A percentile compares a stretch with the other conserved stretches of the same genome.
Evolutionary conservation across 208 protist species (phyloP).

Genomic region (Lotmaria passim): DNA sequence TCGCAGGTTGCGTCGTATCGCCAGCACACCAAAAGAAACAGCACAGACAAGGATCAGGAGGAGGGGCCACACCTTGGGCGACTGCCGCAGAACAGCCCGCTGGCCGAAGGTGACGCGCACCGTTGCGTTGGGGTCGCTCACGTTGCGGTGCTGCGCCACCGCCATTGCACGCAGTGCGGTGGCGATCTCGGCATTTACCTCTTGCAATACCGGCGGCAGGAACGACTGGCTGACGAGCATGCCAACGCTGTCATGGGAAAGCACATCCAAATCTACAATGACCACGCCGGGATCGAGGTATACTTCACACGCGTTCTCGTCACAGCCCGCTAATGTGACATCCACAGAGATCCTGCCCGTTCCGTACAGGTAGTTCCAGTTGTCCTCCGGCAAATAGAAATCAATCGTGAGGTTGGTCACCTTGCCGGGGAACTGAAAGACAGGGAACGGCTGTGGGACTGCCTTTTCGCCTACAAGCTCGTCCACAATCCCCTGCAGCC

Average conservation of each 20-base stretch:
- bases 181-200: constrained; percentile 17
- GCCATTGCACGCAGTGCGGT: neutral
- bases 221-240: neutral
- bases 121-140: neutral
- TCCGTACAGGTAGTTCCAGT: neutral
- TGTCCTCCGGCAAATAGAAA: neutral
- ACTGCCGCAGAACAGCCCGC: neutral
- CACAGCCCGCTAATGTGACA: constrained; percentile 8
- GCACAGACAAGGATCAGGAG: constrained; percentile 1
- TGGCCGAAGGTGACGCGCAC: constrained; percentile 20
- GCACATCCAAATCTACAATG: neutral
- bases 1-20: constrained; percentile 22
- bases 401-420: constrained; percentile 1
- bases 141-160: neutral
- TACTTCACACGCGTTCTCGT: constrained; percentile 19
- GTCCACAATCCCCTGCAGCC: constrained; percentile 23
- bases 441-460: constrained; percentile 16
- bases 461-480: neutral
- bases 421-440: constrained; percentile 10
- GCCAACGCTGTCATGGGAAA: neutral
- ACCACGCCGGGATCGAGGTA: constrained; percentile 19
- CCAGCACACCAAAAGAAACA: neutral
- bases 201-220: neutral
- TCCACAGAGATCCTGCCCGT: neutral
- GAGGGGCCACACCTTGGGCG: constrained; percentile 10